Conservation (phyloP, 2,329 filamentous ascomycete species). For the Colletotrichum sp. region DNA sequence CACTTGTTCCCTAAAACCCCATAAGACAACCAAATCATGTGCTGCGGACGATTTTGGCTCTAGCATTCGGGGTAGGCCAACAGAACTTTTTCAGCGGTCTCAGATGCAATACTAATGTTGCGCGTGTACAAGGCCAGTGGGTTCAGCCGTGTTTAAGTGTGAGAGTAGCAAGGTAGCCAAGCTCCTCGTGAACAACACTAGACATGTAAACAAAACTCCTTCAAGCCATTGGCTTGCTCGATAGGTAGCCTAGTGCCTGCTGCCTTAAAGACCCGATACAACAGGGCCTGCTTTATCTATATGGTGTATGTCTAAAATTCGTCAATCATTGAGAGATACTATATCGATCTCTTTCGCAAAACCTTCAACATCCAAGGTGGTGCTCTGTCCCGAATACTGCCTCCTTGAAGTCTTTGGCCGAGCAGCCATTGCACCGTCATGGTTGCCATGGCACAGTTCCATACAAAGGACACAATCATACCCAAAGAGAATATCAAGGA, state of each 20-base stretch:
- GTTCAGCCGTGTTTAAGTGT: too few species aligned
- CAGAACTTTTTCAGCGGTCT: not conserved
- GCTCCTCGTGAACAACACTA: not conserved
- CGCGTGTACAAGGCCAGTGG: not conserved
- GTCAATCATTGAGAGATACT: not conserved
- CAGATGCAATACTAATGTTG: not conserved
- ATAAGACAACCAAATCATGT: too few species aligned
- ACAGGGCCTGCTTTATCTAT: too few species aligned
- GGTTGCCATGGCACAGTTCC: conserved; percentile 18
- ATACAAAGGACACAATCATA: conserved; percentile 14
- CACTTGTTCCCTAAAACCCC: too few species aligned
- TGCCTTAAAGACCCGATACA: too few species aligned
- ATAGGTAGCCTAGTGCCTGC: too few species aligned
- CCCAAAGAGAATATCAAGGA: conserved; percentile 15
- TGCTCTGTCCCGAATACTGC: not conserved
- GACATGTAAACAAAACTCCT: not conserved
- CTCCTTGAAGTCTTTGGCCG: not conserved
- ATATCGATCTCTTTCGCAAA: not conserved
- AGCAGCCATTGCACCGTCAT: conserved; percentile 20
- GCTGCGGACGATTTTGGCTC: too few species aligned
- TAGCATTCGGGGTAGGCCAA: too few species aligned
- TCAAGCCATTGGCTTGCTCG: too few species aligned
- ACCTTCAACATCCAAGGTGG: conserved; percentile 18
- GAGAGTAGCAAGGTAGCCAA: not conserved
- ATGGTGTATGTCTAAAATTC: not conserved